Evolutionary conservation across 495 filamentous ascomycete species (phyloP).

Genomic region (Neurospora sublineolata): DNA sequence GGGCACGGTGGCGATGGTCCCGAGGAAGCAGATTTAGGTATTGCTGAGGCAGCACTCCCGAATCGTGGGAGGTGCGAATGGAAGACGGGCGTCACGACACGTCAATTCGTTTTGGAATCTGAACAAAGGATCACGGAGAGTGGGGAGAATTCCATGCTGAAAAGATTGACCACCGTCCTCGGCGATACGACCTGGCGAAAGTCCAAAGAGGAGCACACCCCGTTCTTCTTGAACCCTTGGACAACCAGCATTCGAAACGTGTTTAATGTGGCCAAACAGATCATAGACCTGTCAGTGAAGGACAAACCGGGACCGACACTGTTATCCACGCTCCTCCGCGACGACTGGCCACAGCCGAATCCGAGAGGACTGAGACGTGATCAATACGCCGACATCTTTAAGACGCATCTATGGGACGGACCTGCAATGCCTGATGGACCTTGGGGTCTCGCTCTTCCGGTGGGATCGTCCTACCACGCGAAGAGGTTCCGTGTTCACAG

Average conservation of each 20-base stretch:
- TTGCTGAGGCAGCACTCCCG: neutral
- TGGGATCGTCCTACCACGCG: neutral
- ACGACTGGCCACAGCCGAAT: neutral
- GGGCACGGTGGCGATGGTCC: neutral
- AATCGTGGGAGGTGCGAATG: neutral
- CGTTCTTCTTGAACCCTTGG: neutral
- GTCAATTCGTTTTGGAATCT: neutral
- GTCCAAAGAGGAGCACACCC: neutral
- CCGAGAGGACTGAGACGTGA: neutral
- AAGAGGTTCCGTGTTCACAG: neutral
- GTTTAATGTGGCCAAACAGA: neutral
- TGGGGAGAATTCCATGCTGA: neutral
- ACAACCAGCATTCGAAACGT: neutral
- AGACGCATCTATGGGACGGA: neutral
- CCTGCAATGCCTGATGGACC: neutral
- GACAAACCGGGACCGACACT: neutral
- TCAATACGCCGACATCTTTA: neutral
- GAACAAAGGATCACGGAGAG: neutral
- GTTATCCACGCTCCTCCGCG: neutral
- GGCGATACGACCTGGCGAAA: neutral
- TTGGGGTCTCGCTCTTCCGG: neutral
- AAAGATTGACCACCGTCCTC: neutral
- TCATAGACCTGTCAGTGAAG: neutral
- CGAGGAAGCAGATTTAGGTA: neutral
- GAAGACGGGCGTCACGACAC: neutral